Conservation (phyloP, 1,284 basidiomycete species). For the Ganoderma meredithae region DNA sequence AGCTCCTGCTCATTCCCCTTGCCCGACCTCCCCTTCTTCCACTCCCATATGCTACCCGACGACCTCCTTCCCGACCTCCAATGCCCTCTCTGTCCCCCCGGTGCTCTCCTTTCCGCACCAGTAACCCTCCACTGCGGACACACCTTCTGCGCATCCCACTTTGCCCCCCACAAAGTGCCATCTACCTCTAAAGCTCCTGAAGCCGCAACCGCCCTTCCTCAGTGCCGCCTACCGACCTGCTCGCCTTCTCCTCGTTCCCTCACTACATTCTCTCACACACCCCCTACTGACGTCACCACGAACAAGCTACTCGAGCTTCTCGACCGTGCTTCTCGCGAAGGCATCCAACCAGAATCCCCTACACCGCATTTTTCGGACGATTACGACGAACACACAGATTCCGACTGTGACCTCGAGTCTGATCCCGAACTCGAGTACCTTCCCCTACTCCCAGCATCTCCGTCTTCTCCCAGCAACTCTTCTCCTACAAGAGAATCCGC, state of each 20-base stretch:
- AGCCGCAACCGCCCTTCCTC: conserved; percentile 34
- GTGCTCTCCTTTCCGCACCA: conserved; percentile 36
- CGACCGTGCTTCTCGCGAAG: conserved; percentile 26
- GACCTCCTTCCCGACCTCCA: conserved; percentile 39
- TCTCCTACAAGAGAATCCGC: conserved; percentile 5
- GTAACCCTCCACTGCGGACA: conserved; percentile 46
- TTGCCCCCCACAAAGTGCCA: conserved; percentile 28
- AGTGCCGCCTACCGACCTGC: conserved; percentile 46
- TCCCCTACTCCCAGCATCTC: conserved; percentile 22
- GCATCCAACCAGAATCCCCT: conserved; percentile 15
- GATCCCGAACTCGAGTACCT: conserved; percentile 35
- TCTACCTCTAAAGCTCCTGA: conserved; percentile 24
- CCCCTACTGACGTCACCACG: conserved; percentile 65
- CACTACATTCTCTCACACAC: conserved; percentile 31
- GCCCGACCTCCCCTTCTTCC: not conserved
- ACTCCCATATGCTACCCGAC: conserved; percentile 18
- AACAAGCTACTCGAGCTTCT: conserved; percentile 65
- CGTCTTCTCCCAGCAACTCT: conserved; percentile 11
- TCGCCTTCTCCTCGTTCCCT: conserved; percentile 28
- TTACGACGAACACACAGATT: conserved; percentile 36
- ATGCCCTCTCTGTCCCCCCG: conserved; percentile 40
- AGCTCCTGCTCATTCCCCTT: conserved; percentile 10
- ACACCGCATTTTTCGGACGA: conserved; percentile 29
- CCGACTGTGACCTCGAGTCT: conserved; percentile 34
- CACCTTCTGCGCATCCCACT: conserved; percentile 43